A percentile compares a stretch with the other conserved stretches of the same genome.
Evolutionary conservation across 805 yeast genomes (phyloP).

Genomic region (Yarrowia sp.): DNA sequence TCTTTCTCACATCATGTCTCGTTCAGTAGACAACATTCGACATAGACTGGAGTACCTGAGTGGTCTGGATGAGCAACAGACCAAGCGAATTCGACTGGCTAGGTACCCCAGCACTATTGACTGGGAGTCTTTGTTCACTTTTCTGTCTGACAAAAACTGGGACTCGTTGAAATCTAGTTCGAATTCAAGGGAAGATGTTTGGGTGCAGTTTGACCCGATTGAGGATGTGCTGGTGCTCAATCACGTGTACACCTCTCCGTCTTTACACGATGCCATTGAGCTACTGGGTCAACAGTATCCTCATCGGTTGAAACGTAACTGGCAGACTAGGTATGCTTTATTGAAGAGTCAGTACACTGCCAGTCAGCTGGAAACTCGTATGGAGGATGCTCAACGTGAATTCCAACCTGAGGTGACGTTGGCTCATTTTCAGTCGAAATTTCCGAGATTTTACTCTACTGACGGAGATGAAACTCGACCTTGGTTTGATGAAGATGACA

Average conservation of each 20-base stretch:
- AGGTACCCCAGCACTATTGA: conserved; percentile 23
- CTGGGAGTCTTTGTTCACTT: conserved; percentile 10
- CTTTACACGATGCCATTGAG: conserved; percentile 23
- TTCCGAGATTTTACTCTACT: not conserved
- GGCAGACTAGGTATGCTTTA: conserved; percentile 2
- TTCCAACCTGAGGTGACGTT: not conserved
- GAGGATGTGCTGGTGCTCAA: not conserved
- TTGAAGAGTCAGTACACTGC: conserved; percentile 3
- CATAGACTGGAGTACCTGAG: not conserved
- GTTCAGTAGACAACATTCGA: not conserved
- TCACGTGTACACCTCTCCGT: not conserved
- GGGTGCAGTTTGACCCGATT: conserved; percentile 4
- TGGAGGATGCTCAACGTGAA: not conserved
- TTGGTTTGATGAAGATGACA: conserved; percentile 16
- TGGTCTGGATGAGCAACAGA: not conserved
- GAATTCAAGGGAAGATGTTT: not conserved
- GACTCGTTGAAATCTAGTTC: not conserved
- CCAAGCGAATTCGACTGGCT: not conserved
- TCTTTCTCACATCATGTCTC: not conserved
- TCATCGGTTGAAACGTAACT: not conserved
- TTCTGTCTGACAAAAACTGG: conserved; percentile 2
- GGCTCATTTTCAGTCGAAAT: not conserved
- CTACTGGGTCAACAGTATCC: conserved; percentile 1
- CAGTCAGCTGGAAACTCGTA: not conserved
- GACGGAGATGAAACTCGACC: not conserved